Percentiles rank a stretch among this genome's conserved stretches.
These are phyloP conservation scores for slime mould (Dictyostelium discoideum) DNA, from an alignment of 78 protist genomes.

Conservation along the genomic window DNA sequence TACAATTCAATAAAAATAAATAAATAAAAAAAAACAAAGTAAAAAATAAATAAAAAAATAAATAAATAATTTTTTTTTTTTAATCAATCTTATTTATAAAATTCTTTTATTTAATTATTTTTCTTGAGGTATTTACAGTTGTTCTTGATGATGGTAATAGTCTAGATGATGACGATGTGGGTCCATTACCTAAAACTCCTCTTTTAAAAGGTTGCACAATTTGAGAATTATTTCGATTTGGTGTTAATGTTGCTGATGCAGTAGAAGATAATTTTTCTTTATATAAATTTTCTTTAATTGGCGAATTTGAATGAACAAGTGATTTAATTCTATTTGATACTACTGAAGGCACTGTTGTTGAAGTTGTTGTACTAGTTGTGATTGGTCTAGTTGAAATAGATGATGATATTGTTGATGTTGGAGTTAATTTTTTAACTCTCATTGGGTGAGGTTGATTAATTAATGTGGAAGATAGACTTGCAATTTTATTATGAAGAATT, in stretches of 20 bases:
- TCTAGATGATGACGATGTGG: neutral
- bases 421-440: neutral
- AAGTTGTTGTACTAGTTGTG: neutral
- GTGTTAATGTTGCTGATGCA: neutral
- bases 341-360: neutral
- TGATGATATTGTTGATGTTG: neutral
- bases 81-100: neutral
- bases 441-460: neutral
- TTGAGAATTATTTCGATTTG: neutral
- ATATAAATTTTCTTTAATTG: neutral
- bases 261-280: neutral
- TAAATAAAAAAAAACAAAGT: neutral
- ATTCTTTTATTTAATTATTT: neutral
- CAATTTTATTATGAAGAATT: neutral
- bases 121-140: neutral
- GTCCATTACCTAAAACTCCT: neutral
- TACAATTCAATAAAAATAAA: neutral
- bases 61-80: neutral
- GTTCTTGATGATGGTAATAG: neutral
- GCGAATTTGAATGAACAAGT: neutral
- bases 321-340: neutral
- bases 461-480: neutral
- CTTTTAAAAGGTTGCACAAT: neutral
- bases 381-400: neutral
- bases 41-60: too few relatives aligned